These are phyloP conservation scores for Lodderomyces elongisporus DNA, from an alignment of 1,139 yeast genomes.

Conservation along the genomic window DNA sequence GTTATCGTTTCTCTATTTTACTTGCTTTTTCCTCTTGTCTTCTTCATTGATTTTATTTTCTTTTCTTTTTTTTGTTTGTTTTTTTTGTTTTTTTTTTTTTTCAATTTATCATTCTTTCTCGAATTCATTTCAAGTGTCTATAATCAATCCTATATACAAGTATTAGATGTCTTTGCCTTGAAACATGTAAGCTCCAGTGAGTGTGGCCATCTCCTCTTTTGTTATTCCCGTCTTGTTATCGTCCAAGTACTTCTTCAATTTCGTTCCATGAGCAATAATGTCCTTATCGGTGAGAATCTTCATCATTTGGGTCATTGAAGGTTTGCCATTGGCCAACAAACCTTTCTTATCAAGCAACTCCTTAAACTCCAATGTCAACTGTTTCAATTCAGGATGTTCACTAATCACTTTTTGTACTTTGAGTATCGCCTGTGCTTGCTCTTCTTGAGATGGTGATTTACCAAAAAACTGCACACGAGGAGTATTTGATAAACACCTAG, in stretches of 20 bases:
- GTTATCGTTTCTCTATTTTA: too few species aligned
- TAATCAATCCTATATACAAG: conserved; percentile 1
- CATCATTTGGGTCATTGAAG: conserved; percentile 35
- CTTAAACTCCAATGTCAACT: conserved; percentile 29
- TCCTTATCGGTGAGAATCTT: conserved; percentile 35
- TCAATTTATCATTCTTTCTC: neutral
- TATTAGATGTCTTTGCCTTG: conserved; percentile 9
- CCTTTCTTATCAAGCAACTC: conserved; percentile 30
- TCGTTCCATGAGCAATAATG: conserved; percentile 26
- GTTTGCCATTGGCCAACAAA: conserved; percentile 24
- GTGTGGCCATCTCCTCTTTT: conserved; percentile 31
- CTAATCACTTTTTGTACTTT: conserved; percentile 20
- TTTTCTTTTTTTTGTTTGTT: neutral
- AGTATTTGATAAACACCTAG: neutral
- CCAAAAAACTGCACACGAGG: conserved; percentile 6
- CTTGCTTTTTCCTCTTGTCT: too few species aligned
- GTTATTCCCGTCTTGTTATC: conserved; percentile 27
- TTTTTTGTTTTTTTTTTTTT: neutral
- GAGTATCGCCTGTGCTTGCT: conserved; percentile 13
- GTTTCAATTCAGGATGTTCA: conserved; percentile 25
- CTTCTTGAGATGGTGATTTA: conserved; percentile 8
- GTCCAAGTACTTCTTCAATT: conserved; percentile 30
- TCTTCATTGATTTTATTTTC: too few species aligned
- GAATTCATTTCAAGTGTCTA: neutral
- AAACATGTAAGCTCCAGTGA: conserved; percentile 14